Base-by-base conservation (phyloP, 139 green algal species). In the Pycnococcus provasolii region DNA sequence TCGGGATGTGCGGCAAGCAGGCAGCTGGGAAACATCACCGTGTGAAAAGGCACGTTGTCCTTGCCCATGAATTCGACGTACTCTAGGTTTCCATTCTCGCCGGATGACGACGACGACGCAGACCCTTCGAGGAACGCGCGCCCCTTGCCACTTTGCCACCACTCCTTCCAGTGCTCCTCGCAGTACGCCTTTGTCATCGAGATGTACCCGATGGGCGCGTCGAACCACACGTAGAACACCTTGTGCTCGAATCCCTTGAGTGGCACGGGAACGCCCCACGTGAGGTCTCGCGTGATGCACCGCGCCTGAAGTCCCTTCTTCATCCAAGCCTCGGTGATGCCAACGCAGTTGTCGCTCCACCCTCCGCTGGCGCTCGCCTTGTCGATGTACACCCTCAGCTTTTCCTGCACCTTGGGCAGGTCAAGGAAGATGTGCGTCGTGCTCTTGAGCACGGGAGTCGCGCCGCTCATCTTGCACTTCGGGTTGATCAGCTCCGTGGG, bases 41-140 rank as follows among this genome's bases (percentile, higher is more conserved):
- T 91, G 74, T 99, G 94, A 78, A 99, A 99, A 63, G 94, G 86
- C 57, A 99, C 79, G 73, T 99, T 99, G 78, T 99, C 94, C 53
- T 85, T 85, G 13, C 77, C 79, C 58, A 85, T 87, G 43, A 98
- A 75, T 71, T 98, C 91, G 41, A 94, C 77, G 42, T 15, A 11
- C 42, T 68, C 70, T 2, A 76, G 77, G 26, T 26, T 26, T 26
- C 58, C 15, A n/a, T 55, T 67, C 11, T 53, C 48, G 42, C 59
- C 59, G 26, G 60, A 6, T 54, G 8, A 13, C 42, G 9, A 15
- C 11, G 64, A 9, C 53, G 26, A 39, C 54, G 11, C 40, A 4
- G 4, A 5, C 53, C 53, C 53, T 55, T 26, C 26, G 26, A 26
- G 26, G 26, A 26, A 26, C 26, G 26, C 26, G 37, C 60, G 37